Conservation (phyloP, 2,329 filamentous ascomycete species). For the Aspergillus eucalypticola region DNA sequence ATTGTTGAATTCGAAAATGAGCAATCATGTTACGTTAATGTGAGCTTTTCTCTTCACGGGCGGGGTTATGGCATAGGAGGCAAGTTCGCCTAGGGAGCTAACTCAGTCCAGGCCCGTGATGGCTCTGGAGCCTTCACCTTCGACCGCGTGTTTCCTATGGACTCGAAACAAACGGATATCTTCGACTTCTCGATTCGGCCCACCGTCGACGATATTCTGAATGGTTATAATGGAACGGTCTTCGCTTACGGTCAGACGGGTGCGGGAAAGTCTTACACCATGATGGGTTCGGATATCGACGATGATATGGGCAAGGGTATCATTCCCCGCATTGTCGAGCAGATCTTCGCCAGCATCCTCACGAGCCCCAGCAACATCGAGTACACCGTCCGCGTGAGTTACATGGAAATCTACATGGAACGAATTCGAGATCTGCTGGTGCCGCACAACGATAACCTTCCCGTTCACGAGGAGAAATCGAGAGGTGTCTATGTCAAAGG, state of each 20-base stretch:
- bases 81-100: slow-evolving; percentile 9
- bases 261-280: slow-evolving; percentile 97
- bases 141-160: slow-evolving; percentile 95
- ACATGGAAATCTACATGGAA: slow-evolving; percentile 99
- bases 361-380: slow-evolving; percentile 90
- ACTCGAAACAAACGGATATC: slow-evolving; percentile 84
- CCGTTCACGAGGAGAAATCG: slow-evolving; percentile 97
- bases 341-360: slow-evolving; percentile 95
- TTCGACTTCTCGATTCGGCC: slow-evolving; percentile 97
- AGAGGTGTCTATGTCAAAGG: slow-evolving; percentile 96
- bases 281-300: slow-evolving; percentile 96
- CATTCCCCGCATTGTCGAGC: slow-evolving; percentile 93
- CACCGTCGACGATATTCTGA: slow-evolving; percentile 96
- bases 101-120: slow-evolving; percentile 68
- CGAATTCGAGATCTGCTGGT: slow-evolving; percentile 89
- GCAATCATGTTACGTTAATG: slow-evolving; percentile 83
- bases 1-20: slow-evolving; percentile 87
- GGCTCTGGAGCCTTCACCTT: slow-evolving; percentile 88
- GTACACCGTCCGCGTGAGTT: slow-evolving; percentile 97
- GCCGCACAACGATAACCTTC: slow-evolving; percentile 92
- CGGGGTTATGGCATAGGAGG: background rate
- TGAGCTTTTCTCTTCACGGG: slow-evolving; percentile 45
- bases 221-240: slow-evolving; percentile 98
- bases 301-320: slow-evolving; percentile 86
- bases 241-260: slow-evolving; percentile 99